These are phyloP conservation scores for Aspergillus arachidicola DNA, from an alignment of 2,329 filamentous ascomycete genomes.

Conservation along the genomic window DNA sequence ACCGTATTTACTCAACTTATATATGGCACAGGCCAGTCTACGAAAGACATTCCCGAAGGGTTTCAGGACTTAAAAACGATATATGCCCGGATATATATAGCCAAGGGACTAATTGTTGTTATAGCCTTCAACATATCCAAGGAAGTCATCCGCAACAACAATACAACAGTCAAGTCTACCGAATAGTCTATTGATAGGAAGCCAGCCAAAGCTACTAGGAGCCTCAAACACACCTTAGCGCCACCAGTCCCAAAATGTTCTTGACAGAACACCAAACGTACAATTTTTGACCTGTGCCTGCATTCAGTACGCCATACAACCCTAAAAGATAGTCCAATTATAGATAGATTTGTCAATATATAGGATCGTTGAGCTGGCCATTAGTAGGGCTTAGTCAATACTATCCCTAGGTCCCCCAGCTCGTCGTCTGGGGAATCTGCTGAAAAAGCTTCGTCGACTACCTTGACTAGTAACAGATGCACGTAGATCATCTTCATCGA, in stretches of 20 bases:
- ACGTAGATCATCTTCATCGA: conserved; percentile 38
- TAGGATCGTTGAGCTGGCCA: neutral
- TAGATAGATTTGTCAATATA: neutral
- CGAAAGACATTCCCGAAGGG: neutral
- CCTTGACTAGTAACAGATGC: conserved; percentile 36
- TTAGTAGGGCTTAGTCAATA: conserved; percentile 47
- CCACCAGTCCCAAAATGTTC: neutral
- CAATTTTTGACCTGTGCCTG: neutral
- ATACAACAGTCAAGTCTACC: neutral
- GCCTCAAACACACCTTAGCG: neutral
- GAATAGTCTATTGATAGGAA: neutral
- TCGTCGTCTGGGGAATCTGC: conserved; percentile 43
- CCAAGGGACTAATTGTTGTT: neutral
- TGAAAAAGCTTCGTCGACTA: conserved; percentile 37
- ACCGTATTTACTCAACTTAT: no score
- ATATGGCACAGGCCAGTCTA: neutral
- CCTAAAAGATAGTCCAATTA: neutral
- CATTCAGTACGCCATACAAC: neutral
- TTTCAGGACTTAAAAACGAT: neutral
- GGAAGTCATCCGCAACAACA: neutral
- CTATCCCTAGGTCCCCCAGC: conserved; percentile 51
- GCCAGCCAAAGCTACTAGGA: neutral
- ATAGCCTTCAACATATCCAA: neutral
- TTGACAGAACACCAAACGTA: neutral
- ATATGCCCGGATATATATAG: neutral